Conservation (phyloP, 176 grass and related monocot genomes). For the Triticum monococcum region DNA sequence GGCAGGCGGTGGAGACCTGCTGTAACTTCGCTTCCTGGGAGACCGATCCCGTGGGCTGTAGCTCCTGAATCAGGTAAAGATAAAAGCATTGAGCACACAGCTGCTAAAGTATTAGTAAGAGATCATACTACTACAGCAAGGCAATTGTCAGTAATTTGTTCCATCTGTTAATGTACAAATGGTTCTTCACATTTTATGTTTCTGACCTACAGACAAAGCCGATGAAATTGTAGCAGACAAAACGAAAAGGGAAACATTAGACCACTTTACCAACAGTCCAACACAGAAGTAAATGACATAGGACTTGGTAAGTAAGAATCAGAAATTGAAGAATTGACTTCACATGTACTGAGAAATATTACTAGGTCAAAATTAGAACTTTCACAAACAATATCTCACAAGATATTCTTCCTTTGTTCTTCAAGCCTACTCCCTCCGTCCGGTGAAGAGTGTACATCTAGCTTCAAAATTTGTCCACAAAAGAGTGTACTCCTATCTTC, state of each 20-base stretch:
- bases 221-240: background rate
- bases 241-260: background rate
- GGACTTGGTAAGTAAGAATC: background rate
- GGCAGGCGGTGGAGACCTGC: constrained; percentile 34
- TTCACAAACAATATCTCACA: background rate
- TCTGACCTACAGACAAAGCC: background rate
- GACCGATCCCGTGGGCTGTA: constrained; percentile 84
- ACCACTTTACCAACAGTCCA: background rate
- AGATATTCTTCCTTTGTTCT: background rate
- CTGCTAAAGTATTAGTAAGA: constrained; percentile 7
- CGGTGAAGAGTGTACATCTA: too few species aligned
- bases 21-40: constrained; percentile 67
- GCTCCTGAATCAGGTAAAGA: constrained; percentile 50
- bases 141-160: background rate
- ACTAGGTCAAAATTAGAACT: background rate
- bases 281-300: background rate
- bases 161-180: background rate
- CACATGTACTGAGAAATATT: background rate
- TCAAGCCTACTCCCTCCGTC: too few species aligned
- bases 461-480: too few species aligned
- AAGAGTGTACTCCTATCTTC: too few species aligned
- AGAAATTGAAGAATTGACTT: background rate
- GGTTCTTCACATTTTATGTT: background rate
- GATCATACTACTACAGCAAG: background rate
- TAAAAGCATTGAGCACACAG: background rate